Evolutionary conservation across 495 filamentous ascomycete species (phyloP), one percentile per base, ranked within the genome.

Genomic region (Schizothecium vesticola): DNA sequence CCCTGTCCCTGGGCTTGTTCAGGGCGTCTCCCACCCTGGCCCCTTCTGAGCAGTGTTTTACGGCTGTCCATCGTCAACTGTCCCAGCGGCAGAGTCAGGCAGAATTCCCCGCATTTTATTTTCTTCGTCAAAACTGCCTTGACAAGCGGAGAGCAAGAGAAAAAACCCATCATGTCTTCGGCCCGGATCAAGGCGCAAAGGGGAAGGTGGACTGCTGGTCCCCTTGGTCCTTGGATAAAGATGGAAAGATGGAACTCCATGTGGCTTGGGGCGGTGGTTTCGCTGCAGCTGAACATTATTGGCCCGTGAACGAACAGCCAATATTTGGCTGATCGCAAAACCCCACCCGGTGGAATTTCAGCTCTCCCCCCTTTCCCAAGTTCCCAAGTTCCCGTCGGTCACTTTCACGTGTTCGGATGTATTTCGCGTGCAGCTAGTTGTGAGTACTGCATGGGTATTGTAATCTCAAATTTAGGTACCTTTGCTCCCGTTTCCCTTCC

Each of bases 221-320:
- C 6, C 26, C 3, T 28, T 28, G 26, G 26, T 28, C 3, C 26
- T 6, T 51, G 43, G 43, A 51, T n/a, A n/a, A 51, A 51, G 43
- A 51, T 51, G 43, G 16, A n/a, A 33, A n/a, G 7, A 51, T 51
- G 43, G 43, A 51, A 51, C 6, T 51, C 43, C 0, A 51, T 51
- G 58, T 59, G 58, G 58, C 33, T 64, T 33, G 29, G 61, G 16
- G 24, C 10, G 9, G 64, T 65, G 64, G 56, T 31, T 26, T 51
- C 26, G 55, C 13, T 59, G 13, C 58, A 22, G 43, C 43, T 51
- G 43, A 51, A 51, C 33, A 26, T 25, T 43, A 65, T 65, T 65
- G 64, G 64, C 59, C 28, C 43, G 64, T 16, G 56, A 65, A 65
- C 64, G 51, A 58, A 59, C 51, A 65, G 64, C 64, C 64, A 65